Evolutionary conservation across 768 basidiomycete species (phyloP), one percentile per base, ranked within the genome.

Genomic region (Chalciporus piperatus): DNA sequence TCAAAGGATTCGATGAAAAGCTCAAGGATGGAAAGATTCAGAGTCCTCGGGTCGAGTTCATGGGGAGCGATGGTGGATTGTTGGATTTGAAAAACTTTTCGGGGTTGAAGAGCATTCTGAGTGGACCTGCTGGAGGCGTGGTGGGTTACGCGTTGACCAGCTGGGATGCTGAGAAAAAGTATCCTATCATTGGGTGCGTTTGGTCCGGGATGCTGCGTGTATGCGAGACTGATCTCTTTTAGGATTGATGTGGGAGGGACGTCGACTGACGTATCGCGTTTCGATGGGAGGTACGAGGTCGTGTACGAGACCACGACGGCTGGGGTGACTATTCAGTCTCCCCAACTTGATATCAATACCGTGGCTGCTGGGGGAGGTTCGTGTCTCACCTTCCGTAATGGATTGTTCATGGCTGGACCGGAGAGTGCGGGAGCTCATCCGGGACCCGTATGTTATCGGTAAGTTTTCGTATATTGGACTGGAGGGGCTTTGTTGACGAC

Each of bases 261-360:
- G 0, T 92, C 89, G 0, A 97, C 95, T 0, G 95, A 98, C 62
- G 95, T 97, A 3, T 96, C 93, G 6, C 82, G 96, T 30, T 98
- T 87, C 64, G 88, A 89, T 16, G 96, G 94, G 0, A 77, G 87
- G 28, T 94, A 93, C 63, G 94, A 98, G 66, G 79, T 92, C 16
- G 92, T 96, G 3, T 96, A 93, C 62, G 95, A 98, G 67, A 94
- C 95, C 0, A 96, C 94, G 0, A 98, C 95, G 0, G 95, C 95
- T 0, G 92, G 94, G 1, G 87, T 97, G 17, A 89, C 89, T 0
- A 91, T 98, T 46, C 92, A 95, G 64, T 88, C 87, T 1, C 92
- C 94, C 0, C 93, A 96, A 59, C 79, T 98, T 16, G 94, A 97
- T 61, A 95, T 98, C 69, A 96, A 96, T 66, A 93, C 92, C 6